Evolutionary conservation across 306 rosid species (phyloP).

Genomic region (Morella rubra): DNA sequence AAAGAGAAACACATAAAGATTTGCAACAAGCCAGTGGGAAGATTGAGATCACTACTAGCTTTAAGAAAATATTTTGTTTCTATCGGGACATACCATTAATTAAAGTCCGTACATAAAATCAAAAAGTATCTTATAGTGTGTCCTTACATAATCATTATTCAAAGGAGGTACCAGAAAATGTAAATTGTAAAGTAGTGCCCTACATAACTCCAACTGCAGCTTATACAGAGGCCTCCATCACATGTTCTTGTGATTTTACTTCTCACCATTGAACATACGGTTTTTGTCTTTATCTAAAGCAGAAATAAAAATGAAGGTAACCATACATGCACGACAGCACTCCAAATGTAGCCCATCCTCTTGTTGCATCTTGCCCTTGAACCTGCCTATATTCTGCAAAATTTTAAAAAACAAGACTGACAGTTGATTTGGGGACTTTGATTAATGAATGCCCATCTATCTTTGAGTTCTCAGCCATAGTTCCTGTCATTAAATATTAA

Average conservation of each 20-base stretch:
- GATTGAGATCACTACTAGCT: neutral
- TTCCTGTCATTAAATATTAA: no score
- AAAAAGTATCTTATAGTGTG: neutral
- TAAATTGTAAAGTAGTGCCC: neutral
- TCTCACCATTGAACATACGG: slow-evolving; percentile 11
- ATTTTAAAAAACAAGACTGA: slow-evolving; percentile 31
- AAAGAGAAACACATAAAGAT: neutral
- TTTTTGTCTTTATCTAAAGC: neutral
- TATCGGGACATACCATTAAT: neutral
- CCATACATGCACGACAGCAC: slow-evolving; percentile 87
- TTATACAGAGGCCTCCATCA: slow-evolving; percentile 17
- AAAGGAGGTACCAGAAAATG: neutral
- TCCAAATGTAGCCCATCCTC: slow-evolving; percentile 92
- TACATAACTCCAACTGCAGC: neutral
- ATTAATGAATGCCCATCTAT: no score
- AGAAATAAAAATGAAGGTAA: slow-evolving; percentile 17
- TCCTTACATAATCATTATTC: neutral
- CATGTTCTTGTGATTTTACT: slow-evolving; percentile 22
- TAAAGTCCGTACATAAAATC: neutral
- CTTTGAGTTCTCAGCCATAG: no score
- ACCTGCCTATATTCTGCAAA: slow-evolving; percentile 68
- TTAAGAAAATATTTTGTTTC: neutral
- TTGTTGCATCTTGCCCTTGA: slow-evolving; percentile 49
- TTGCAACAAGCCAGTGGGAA: slow-evolving; percentile 25
- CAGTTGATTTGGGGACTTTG: no score